Evolutionary conservation across 75 land plant genomes (phyloP), one percentile per base, ranked within the genome.

Genomic region (Picea sitchensis): DNA sequence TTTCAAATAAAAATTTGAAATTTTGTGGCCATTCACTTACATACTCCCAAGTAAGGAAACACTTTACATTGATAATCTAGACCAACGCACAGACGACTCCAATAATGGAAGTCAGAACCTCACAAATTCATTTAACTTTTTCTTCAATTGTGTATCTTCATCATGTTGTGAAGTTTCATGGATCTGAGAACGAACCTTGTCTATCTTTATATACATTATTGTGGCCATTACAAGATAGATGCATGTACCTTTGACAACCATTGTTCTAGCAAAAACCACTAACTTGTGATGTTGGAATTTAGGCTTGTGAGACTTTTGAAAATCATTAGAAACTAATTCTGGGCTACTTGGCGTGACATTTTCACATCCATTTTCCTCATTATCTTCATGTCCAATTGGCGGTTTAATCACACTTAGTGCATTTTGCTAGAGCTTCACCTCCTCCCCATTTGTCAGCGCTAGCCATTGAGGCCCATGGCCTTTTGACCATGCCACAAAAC

Each of bases 401-500:
- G 88, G 83, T 84, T 92, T 94, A 20, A 94, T 76, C 64, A 94
- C 96, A 78, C 94, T 94, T 80, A 94, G 77, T 21, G 96, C 96
- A 85, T 92, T 94, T 63, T 94, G 84, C 82, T 94, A 94, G 59
- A 94, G 85, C 88, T 94, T 94, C 26, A 94, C 97, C 83, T 94
- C 94, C n/a, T 82, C 88, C 47, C 97, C 97, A 86, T 94, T 94
- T 68, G 93, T 94, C 64, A 94, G 82, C 44, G 92, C 94, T 26
- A 92, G 47, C 38, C 38, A 7, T 86, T 86, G 26, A 89, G 84
- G 51, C 94, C 91, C 18, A 89, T 91, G 63, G 91, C 94, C 79
- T 92, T 90, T 90, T 90, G 56, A 92, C 94, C 47, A 92, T 87
- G 5, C 94, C 92, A 62, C 88, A 92, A 31, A 90, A 77, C 0